Evolutionary conservation across 208 protist genomes (phyloP), one percentile per base, ranked within the genome.

Genomic region (Trypanosoma brucei): DNA sequence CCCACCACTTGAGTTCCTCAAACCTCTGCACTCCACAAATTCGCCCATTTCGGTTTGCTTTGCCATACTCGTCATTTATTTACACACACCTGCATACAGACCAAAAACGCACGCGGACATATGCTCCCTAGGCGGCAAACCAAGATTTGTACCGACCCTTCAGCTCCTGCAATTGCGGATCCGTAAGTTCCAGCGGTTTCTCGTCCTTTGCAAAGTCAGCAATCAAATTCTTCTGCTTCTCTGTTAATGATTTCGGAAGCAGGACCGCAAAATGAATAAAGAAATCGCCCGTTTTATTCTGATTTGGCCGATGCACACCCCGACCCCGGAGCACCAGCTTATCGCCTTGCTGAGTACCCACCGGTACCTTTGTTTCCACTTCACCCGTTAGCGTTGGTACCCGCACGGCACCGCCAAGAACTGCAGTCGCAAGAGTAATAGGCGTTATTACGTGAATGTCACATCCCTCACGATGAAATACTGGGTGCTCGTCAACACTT

Each of bases 211-310:
- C 81, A 55, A 92, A 92, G 14, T 91, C 78, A n/a, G 78, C 83
- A 34, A 94, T 88, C 14, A 82, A 76, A 66, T 74, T 59, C 64
- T 91, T 80, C 70, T 94, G 88, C 56, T 62, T 66, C 68, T 94
- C 84, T 31, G 82, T 89, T 36, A 94, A 78, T n/a, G 59, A 70
- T 71, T 90, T 92, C 2, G 90, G 90, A 35, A 96, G 62, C 64
- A 91, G 57, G 9, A 96, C 79, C 14, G 85, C 83, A 69, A 94
- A 96, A 75, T 96, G 90, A 54, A 96, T 90, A 72, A 81, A 93
- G 36, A 94, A 87, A 72, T 96, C 84, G 35, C 90, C 90, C 22
- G 81, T 91, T 53, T 80, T 77, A 70, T 90, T 92, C 57, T 93
- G 83, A 42, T 91, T 90, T 2, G 86, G 84, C 9, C 86, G 77